phyloP scores from a whole-genome alignment of 202 grass and related monocot genomes.

The Panicum hallii region DNA sequence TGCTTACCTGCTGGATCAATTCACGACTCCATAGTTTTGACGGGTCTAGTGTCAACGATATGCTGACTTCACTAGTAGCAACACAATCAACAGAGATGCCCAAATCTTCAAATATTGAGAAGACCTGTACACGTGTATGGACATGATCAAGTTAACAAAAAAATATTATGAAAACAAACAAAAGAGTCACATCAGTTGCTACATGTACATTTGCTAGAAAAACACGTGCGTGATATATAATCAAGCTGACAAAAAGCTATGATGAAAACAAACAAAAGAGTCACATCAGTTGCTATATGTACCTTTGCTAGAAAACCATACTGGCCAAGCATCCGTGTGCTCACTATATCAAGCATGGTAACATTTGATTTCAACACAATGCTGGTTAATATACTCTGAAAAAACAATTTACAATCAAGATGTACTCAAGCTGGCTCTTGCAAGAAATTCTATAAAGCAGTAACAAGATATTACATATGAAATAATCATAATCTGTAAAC shows the following conservation, averaged over 20 bases:
- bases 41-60: slow-evolving; percentile 86
- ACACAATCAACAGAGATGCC: slow-evolving; percentile 96
- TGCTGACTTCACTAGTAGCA: slow-evolving; percentile 99
- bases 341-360: slow-evolving; percentile 96
- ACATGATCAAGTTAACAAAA: slow-evolving; percentile 22
- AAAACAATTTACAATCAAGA: slow-evolving; percentile 20
- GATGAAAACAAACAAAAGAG: slow-evolving; percentile 10
- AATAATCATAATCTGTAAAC: slow-evolving; percentile 22
- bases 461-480: slow-evolving; percentile 29
- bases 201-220: slow-evolving; percentile 87
- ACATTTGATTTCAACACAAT: slow-evolving; percentile 98
- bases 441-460: neutral
- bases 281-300: neutral
- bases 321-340: slow-evolving; percentile 94
- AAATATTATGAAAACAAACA: neutral
- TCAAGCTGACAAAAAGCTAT: slow-evolving; percentile 9
- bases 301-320: slow-evolving; percentile 98
- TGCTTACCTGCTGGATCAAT: slow-evolving; percentile 79
- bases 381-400: slow-evolving; percentile 85
- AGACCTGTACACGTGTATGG: slow-evolving; percentile 60
- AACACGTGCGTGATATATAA: slow-evolving; percentile 30
- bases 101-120: slow-evolving; percentile 98
- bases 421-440: neutral
- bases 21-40: slow-evolving; percentile 89
- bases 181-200: neutral